Conservation (phyloP, 495 filamentous ascomycete species). For the Evansstolkia leycettana region DNA sequence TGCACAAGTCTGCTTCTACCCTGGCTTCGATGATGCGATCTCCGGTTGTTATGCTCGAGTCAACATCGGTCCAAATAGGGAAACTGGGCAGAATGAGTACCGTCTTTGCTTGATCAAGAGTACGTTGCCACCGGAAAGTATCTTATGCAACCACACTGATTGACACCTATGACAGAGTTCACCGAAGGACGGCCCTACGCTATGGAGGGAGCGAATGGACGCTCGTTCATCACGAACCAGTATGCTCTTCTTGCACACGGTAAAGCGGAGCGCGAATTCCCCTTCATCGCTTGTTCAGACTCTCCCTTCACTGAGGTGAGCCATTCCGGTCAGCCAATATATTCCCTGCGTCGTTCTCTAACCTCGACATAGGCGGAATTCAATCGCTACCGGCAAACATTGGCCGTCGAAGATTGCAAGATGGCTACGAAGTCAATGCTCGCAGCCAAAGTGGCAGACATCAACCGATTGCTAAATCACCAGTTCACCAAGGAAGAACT, state of each 20-base stretch:
- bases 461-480: slow-evolving; percentile 66
- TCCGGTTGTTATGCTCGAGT: slow-evolving; percentile 70
- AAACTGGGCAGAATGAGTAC: slow-evolving; percentile 61
- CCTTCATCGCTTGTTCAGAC: slow-evolving; percentile 76
- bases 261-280: slow-evolving; percentile 63
- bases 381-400: slow-evolving; percentile 67
- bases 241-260: slow-evolving; percentile 67
- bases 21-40: slow-evolving; percentile 72
- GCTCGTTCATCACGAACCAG: slow-evolving; percentile 59
- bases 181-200: slow-evolving; percentile 67
- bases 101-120: slow-evolving; percentile 79
- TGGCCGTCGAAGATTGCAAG: slow-evolving; percentile 55
- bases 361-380: slow-evolving; percentile 52
- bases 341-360: slow-evolving; percentile 5
- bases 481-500: slow-evolving; percentile 72
- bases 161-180: slow-evolving; percentile 48
- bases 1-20: slow-evolving; percentile 78
- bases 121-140: slow-evolving; percentile 15
- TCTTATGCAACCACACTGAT: slow-evolving; percentile 1
- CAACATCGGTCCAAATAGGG: slow-evolving; percentile 58
- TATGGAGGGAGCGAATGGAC: slow-evolving; percentile 56
- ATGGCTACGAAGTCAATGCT: slow-evolving; percentile 58
- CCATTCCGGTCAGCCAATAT: slow-evolving; percentile 1
- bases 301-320: slow-evolving; percentile 59
- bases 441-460: slow-evolving; percentile 60